Conservation (phyloP, 495 filamentous ascomycete genomes). For the Parathielavia hyrcaniae region DNA sequence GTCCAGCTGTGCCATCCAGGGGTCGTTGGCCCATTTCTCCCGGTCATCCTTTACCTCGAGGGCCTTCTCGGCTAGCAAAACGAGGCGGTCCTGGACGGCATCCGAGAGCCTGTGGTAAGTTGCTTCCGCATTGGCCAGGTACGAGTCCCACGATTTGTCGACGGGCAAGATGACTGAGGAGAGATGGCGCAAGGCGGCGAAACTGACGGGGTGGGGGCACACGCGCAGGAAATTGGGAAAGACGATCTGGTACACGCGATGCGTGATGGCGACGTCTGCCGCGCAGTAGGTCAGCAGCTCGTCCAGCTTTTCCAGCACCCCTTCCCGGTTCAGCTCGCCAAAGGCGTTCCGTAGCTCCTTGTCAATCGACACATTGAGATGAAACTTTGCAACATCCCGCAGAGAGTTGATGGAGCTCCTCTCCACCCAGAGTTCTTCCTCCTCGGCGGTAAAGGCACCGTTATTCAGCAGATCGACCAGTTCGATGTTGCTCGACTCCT, state of each 20-base stretch:
- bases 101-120: conserved; percentile 74
- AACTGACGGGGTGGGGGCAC: conserved; percentile 96
- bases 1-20: conserved; percentile 89
- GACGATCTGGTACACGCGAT: conserved; percentile 84
- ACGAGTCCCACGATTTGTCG: conserved; percentile 77
- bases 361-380: conserved; percentile 85
- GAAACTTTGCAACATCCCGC: conserved; percentile 93
- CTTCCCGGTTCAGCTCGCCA: conserved; percentile 68
- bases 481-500: conserved; percentile 62
- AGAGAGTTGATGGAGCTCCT: conserved; percentile 92
- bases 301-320: conserved; percentile 61
- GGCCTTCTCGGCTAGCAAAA: conserved; percentile 67
- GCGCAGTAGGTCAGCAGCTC: conserved; percentile 93
- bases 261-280: conserved; percentile 86
- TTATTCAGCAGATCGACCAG: conserved; percentile 64
- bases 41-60: conserved; percentile 62
- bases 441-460: conserved; percentile 64
- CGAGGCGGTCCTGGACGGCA: conserved; percentile 65
- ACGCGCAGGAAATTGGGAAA: conserved; percentile 81
- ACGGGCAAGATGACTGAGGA: conserved; percentile 90
- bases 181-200: conserved; percentile 85
- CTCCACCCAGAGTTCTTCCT: conserved; percentile 92
- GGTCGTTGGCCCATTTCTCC: conserved; percentile 64
- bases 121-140: conserved; percentile 71
- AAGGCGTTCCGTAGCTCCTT: conserved; percentile 84